Evolutionary conservation across 2,329 filamentous ascomycete species (phyloP).

Genomic region (Penicillium sp.): DNA sequence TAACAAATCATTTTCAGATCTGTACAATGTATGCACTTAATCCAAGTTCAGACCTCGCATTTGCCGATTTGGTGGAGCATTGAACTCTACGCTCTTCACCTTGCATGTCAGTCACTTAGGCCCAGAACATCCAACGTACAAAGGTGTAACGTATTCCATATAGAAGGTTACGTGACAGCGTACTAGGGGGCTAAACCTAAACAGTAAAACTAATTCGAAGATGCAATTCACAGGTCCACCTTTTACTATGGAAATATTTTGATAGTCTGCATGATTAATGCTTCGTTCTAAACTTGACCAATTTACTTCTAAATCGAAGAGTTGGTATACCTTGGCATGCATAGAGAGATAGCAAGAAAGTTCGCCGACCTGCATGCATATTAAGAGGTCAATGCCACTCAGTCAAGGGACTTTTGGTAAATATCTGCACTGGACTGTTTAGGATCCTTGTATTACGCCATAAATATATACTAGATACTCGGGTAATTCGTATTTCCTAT

Average conservation of each 20-base stretch:
- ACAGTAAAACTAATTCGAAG: no score
- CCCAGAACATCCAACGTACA: no score
- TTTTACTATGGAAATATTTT: no score
- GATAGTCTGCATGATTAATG: neutral
- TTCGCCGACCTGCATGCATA: constrained; percentile 2
- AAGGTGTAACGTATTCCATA: no score
- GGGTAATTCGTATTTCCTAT: neutral
- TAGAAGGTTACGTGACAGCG: no score
- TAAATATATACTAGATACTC: neutral
- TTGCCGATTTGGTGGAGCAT: constrained; percentile 26
- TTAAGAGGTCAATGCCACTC: neutral
- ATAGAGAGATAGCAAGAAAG: neutral
- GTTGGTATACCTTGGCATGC: neutral
- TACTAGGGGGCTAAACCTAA: no score
- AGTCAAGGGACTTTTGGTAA: neutral
- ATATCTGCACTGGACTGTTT: neutral
- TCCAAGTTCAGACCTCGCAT: constrained; percentile 13
- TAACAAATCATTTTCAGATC: neutral
- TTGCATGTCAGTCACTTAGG: no score
- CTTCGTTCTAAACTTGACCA: neutral
- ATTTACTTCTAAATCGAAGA: neutral
- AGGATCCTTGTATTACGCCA: neutral
- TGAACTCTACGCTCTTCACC: no score
- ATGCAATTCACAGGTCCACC: no score
- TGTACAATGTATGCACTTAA: neutral